Percentiles rank a stretch among this genome's conserved stretches.
phyloP scores from a whole-genome alignment of 306 rosid species.

The Trifolium dubium region DNA sequence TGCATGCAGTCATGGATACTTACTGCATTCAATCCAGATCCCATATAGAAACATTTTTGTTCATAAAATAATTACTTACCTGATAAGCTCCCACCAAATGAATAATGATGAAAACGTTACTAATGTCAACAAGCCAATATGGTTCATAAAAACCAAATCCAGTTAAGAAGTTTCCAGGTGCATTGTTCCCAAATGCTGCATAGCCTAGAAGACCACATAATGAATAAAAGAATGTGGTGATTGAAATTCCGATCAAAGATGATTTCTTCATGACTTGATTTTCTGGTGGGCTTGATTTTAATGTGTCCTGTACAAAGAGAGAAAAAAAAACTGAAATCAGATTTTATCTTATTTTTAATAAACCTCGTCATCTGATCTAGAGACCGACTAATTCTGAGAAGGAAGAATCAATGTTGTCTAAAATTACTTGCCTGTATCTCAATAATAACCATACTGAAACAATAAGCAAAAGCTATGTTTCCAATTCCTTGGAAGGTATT shows the following conservation, averaged over 20 bases:
- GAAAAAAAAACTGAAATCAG: not conserved
- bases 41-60: too few relatives aligned
- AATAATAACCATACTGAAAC: conserved; percentile 37
- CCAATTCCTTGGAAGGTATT: conserved; percentile 49
- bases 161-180: conserved; percentile 62
- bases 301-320: conserved; percentile 47
- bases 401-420: not conserved
- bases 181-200: conserved; percentile 56
- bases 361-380: too few relatives aligned
- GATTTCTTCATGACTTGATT: conserved; percentile 53
- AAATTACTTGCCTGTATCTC: conserved; percentile 52
- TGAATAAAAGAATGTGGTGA: conserved; percentile 49
- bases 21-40: too few relatives aligned
- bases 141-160: conserved; percentile 71
- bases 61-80: conserved; percentile 38
- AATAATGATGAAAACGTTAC: conserved; percentile 47
- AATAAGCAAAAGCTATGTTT: conserved; percentile 56
- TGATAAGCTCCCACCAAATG: conserved; percentile 58
- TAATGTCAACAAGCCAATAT: conserved; percentile 55
- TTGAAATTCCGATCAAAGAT: not conserved
- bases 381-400: too few relatives aligned
- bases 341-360: too few relatives aligned
- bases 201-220: conserved; percentile 52
- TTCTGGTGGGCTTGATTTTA: conserved; percentile 60
- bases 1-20: too few relatives aligned